Evolutionary conservation across 192 early-diverging fungal species (phyloP), one percentile per base, ranked within the genome.

Genomic region (Kappamyces sp.): DNA sequence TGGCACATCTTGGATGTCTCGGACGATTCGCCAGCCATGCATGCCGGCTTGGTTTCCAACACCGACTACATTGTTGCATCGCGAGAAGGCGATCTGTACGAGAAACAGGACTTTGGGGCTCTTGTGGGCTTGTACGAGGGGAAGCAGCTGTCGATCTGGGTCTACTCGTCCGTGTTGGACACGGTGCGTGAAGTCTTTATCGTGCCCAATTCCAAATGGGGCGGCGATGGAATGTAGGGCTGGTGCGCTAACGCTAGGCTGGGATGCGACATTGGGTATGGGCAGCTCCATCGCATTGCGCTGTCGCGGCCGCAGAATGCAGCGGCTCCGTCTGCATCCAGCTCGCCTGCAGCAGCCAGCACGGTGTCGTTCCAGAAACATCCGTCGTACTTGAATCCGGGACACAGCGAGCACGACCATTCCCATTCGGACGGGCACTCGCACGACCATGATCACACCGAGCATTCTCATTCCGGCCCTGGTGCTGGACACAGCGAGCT

Each of bases 51-150:
- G 12, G 74, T 77, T 29, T 59, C 86, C 8, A 67, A 81, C 47
- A 71, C 75, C 12, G 87, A 89, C 64, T 89, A 88, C 66, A 76
- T 89, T n/a, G 81, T 89, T 47, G 87, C 84, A 11, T 77, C 78
- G 32, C 85, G 82, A 47, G 69, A 83, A 31, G 68, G 67, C 4
- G 74, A 74, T 14, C 65, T 89, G 54, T 57, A 66, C n/a, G 69
- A 67, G 12, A 78, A 86, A 65, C 74, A 78, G 50, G 86, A 88
- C 58, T 73, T 89, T 45, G 81, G 79, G 48, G 61, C 74, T 5
- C 53, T 89, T n/a, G 72, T 89, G 9, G 79, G 84, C 49, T 65
- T 72, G 46, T 61, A 78, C 57, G 47, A 84, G 14, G 84, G 76
- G 4, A 70, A 75, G 43, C 78, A 81, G 7, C 57, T 89, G 12